phyloP scores from a whole-genome alignment of 2,329 filamentous ascomycete species.

The Cercospora sp. region DNA sequence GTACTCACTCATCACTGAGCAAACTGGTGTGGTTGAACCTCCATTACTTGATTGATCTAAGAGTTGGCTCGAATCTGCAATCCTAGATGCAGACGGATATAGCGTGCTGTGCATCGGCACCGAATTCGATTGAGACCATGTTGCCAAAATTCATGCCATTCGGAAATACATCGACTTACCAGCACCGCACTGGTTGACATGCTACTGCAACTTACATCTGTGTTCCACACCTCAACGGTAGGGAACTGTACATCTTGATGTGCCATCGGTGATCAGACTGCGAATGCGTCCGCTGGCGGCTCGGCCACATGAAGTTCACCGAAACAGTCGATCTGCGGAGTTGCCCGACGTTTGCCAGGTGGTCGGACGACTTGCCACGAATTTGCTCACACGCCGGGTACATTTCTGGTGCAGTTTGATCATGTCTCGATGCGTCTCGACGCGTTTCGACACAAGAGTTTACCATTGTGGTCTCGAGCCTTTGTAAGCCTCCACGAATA shows the following conservation, averaged over 20 bases:
- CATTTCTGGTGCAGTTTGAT: not conserved
- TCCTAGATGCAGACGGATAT: not conserved
- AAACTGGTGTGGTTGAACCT: constrained; percentile 46
- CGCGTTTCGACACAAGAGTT: not conserved
- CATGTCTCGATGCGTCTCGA: not conserved
- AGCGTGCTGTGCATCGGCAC: not conserved
- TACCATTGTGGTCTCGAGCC: not conserved
- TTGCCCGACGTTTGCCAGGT: not conserved
- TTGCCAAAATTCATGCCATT: not conserved
- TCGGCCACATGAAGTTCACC: not conserved
- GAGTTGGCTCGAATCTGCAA: constrained; percentile 14
- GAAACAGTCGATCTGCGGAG: not conserved
- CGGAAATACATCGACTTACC: not conserved
- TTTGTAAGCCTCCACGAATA: not conserved
- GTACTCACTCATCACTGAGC: constrained; percentile 44
- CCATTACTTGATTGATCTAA: constrained; percentile 29
- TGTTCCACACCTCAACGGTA: not conserved
- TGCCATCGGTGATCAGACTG: not conserved
- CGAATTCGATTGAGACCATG: not conserved
- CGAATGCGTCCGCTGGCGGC: not conserved
- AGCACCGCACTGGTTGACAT: not conserved
- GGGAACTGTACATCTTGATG: not conserved
- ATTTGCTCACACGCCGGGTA: not conserved
- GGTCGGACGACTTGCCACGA: not conserved
- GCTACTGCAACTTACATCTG: not conserved